Conservation (phyloP, 2,329 filamentous ascomycete genomes). For the Canariomyces notabilis region DNA sequence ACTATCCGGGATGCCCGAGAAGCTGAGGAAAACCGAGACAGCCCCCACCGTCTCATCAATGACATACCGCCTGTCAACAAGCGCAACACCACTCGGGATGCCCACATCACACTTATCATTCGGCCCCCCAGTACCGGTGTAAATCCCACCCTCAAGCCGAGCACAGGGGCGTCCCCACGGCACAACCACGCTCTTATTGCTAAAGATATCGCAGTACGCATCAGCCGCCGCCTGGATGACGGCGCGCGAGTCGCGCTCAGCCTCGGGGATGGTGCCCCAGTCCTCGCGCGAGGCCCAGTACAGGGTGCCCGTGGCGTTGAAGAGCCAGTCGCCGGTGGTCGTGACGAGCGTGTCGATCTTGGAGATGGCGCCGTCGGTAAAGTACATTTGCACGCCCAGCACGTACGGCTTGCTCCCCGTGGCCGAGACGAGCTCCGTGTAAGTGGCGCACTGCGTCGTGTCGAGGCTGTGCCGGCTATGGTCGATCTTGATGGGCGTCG, state of each 20-base stretch:
- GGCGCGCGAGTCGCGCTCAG: constrained; percentile 22
- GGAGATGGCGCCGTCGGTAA: constrained; percentile 18
- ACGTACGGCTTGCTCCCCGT: constrained; percentile 32
- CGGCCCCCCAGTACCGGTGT: constrained; percentile 23
- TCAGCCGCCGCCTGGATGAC: constrained; percentile 28
- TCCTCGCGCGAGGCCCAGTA: constrained; percentile 22
- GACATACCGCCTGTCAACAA: constrained; percentile 27
- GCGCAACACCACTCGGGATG: constrained; percentile 24
- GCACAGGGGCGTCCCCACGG: constrained; percentile 27
- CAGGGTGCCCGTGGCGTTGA: constrained; percentile 28
- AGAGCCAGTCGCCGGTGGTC: constrained; percentile 28
- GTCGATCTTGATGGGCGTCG: constrained; percentile 24
- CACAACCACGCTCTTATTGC: constrained; percentile 24
- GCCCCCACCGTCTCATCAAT: constrained; percentile 29
- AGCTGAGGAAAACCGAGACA: constrained; percentile 27
- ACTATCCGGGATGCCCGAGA: constrained; percentile 27
- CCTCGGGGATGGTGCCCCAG: constrained; percentile 25
- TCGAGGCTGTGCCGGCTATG: constrained; percentile 26
- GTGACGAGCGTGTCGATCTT: constrained; percentile 27
- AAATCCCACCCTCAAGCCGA: constrained; percentile 27
- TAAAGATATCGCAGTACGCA: constrained; percentile 28
- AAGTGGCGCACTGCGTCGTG: constrained; percentile 28
- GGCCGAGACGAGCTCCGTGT: constrained; percentile 27
- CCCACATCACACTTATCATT: constrained; percentile 26
- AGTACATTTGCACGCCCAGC: constrained; percentile 34